These are phyloP conservation scores for Suhomyces pyralidae DNA, from an alignment of 805 yeast species.

Conservation along the genomic window DNA sequence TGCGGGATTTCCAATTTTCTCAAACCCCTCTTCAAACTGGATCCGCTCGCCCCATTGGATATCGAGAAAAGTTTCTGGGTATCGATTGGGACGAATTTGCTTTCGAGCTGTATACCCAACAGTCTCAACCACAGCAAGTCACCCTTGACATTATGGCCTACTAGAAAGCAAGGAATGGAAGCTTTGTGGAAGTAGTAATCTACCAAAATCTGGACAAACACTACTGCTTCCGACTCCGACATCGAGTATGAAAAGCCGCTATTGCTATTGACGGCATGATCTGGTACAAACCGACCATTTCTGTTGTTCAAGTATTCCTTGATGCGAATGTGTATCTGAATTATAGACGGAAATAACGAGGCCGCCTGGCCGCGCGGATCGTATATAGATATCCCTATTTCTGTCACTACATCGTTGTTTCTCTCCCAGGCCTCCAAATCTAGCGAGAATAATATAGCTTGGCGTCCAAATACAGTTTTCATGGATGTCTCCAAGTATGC, in stretches of 20 bases:
- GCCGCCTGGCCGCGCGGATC: slow-evolving; percentile 48
- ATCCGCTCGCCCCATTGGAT: slow-evolving; percentile 41
- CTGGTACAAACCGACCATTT: slow-evolving; percentile 55
- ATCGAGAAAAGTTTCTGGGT: slow-evolving; percentile 45
- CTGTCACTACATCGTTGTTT: slow-evolving; percentile 44
- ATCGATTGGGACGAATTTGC: slow-evolving; percentile 35
- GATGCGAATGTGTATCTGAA: slow-evolving; percentile 42
- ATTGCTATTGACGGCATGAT: slow-evolving; percentile 49
- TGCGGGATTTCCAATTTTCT: slow-evolving; percentile 51
- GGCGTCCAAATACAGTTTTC: slow-evolving; percentile 18
- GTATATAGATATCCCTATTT: slow-evolving; percentile 55
- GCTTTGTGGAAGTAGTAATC: slow-evolving; percentile 39
- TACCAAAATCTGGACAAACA: slow-evolving; percentile 41
- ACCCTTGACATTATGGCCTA: slow-evolving; percentile 59
- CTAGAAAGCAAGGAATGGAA: slow-evolving; percentile 33
- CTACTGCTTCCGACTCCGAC: slow-evolving; percentile 31
- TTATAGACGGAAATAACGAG: slow-evolving; percentile 39
- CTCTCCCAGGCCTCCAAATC: slow-evolving; percentile 60
- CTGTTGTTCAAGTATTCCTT: slow-evolving; percentile 39
- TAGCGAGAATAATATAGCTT: slow-evolving; percentile 40
- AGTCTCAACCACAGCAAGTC: slow-evolving; percentile 51
- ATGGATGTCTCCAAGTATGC: slow-evolving; percentile 12
- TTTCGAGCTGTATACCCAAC: slow-evolving; percentile 49
- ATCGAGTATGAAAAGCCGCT: slow-evolving; percentile 49
- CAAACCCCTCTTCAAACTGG: slow-evolving; percentile 46